Percentiles rank a stretch among this genome's conserved stretches.
These are phyloP conservation scores for Ceriops decandra DNA, from an alignment of 345 rosid genomes.

Conservation along the genomic window DNA sequence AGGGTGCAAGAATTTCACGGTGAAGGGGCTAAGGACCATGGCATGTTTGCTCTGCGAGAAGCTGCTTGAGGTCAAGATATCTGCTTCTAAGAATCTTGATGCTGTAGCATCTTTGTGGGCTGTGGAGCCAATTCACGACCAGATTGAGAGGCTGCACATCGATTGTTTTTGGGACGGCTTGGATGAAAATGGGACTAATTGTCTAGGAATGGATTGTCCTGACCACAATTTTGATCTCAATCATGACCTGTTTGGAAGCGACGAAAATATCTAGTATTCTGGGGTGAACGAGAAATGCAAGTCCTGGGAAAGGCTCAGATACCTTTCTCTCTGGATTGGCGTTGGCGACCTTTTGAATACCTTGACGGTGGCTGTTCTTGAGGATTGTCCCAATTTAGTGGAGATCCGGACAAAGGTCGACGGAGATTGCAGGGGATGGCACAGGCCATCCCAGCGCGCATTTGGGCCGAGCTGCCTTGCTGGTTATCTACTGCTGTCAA, in stretches of 20 bases:
- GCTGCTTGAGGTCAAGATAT: conserved; percentile 61
- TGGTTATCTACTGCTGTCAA: conserved; percentile 54
- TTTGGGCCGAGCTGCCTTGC: conserved; percentile 49
- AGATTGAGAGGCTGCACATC: conserved; percentile 61
- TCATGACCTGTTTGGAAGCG: conserved; percentile 4
- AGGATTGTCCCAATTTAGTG: conserved; percentile 74
- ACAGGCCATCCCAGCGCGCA: conserved; percentile 39
- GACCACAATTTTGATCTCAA: conserved; percentile 9
- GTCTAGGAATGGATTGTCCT: conserved; percentile 1
- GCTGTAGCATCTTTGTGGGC: conserved; percentile 51
- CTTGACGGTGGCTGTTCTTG: conserved; percentile 47
- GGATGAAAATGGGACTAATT: conserved; percentile 16
- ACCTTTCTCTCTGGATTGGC: conserved; percentile 72
- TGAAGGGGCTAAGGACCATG: conserved; percentile 59
- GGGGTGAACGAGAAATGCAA: conserved; percentile 31
- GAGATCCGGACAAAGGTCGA: conserved; percentile 72
- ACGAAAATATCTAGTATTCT: conserved; percentile 1
- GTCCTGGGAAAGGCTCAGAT: conserved; percentile 64
- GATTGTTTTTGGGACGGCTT: conserved; percentile 74
- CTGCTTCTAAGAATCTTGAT: conserved; percentile 58
- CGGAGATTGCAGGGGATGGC: conserved; percentile 75
- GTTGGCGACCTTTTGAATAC: conserved; percentile 66
- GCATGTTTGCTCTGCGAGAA: conserved; percentile 46
- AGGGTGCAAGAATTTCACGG: conserved; percentile 74
- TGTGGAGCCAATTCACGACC: conserved; percentile 55